phyloP scores from a whole-genome alignment of 176 grass and related monocot species.

The Raddia distichophylla region DNA sequence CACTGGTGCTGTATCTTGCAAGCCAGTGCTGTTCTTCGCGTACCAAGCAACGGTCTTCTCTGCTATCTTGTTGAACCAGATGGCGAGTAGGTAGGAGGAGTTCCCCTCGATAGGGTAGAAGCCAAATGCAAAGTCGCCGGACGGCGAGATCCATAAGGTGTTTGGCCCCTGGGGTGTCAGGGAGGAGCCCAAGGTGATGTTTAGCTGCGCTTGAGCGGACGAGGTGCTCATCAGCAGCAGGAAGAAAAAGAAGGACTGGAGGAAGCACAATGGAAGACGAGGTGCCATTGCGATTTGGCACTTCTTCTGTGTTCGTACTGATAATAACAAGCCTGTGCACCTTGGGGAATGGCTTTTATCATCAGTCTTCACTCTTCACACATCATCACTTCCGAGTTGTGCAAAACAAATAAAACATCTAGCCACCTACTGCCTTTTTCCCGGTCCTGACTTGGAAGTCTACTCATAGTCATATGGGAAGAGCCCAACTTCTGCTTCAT shows the following conservation, averaged over 20 bases:
- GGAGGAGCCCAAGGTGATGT: constrained; percentile 33
- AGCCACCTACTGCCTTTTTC: neutral
- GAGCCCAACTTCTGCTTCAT: neutral
- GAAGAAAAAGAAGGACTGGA: neutral
- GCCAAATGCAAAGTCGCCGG: constrained; percentile 28
- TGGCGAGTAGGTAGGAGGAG: neutral
- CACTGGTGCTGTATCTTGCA: neutral
- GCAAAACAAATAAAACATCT: too few relatives aligned
- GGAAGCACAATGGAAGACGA: neutral
- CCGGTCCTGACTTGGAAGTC: too few relatives aligned
- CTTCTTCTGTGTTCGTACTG: neutral
- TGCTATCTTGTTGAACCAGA: constrained; percentile 31
- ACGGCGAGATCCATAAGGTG: constrained; percentile 34
- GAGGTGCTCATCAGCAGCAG: neutral
- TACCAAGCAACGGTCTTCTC: neutral
- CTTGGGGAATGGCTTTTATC: neutral
- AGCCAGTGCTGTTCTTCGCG: neutral
- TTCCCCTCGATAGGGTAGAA: neutral
- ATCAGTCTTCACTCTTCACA: neutral
- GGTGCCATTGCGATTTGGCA: neutral
- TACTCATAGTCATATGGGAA: too few relatives aligned
- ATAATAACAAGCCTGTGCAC: neutral
- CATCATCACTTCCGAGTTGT: neutral
- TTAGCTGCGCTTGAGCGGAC: constrained; percentile 24
- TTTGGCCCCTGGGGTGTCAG: constrained; percentile 14